phyloP scores from a whole-genome alignment of 2,329 filamentous ascomycete species.

The Alternaria alternata region DNA sequence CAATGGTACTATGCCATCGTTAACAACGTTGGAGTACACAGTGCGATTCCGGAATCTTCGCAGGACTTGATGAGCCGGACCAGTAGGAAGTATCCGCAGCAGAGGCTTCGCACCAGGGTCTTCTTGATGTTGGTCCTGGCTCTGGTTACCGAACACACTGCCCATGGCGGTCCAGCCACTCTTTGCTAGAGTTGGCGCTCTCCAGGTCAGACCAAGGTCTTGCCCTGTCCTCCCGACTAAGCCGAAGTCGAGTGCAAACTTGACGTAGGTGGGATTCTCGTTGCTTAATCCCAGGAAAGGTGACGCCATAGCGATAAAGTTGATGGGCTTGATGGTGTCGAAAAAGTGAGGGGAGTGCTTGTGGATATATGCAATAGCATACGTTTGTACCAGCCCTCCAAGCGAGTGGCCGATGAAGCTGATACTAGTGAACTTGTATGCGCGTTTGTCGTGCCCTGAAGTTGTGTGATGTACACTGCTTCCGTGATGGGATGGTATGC shows the following conservation, averaged over 20 bases:
- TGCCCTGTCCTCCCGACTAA: conserved; percentile 95
- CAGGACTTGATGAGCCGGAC: conserved; percentile 85
- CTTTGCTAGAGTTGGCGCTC: conserved; percentile 82
- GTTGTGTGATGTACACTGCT: conserved; percentile 66
- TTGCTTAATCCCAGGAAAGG: conserved; percentile 93
- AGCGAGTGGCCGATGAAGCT: conserved; percentile 94
- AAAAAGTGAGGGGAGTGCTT: conserved; percentile 96
- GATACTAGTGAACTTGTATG: conserved; percentile 90
- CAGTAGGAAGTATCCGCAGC: conserved; percentile 86
- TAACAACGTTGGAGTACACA: conserved; percentile 95
- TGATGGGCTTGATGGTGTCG: conserved; percentile 81
- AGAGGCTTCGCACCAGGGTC: conserved; percentile 88
- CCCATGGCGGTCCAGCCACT: conserved; percentile 91
- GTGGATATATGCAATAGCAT: conserved; percentile 94
- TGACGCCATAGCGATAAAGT: conserved; percentile 87
- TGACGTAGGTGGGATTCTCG: conserved; percentile 96
- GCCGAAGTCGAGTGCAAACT: conserved; percentile 95
- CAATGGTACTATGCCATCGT: conserved; percentile 94
- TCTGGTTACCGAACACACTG: conserved; percentile 75
- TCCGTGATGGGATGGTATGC: conserved; percentile 64
- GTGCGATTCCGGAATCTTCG: conserved; percentile 90
- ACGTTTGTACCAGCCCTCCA: conserved; percentile 88
- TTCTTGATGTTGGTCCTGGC: conserved; percentile 60
- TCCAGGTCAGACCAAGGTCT: conserved; percentile 93
- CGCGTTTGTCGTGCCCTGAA: conserved; percentile 58